These are phyloP conservation scores for Xylaria sp. DNA, from an alignment of 2,329 filamentous ascomycete species.

Conservation along the genomic window DNA sequence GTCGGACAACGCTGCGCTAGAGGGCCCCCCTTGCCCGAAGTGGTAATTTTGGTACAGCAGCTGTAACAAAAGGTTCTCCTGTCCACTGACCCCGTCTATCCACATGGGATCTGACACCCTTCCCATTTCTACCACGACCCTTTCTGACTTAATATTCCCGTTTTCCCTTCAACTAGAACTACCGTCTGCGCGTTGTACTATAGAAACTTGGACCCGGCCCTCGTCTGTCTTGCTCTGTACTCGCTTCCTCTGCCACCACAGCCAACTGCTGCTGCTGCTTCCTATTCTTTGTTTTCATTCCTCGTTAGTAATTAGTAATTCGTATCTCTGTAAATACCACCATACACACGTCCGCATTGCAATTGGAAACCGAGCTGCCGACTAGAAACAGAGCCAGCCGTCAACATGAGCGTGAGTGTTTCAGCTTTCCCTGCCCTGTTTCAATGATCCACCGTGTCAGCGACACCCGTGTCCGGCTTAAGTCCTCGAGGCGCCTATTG, in stretches of 20 bases:
- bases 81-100: slow-evolving; percentile 10
- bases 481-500: slow-evolving; percentile 18
- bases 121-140: slow-evolving; percentile 12
- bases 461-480: slow-evolving; percentile 10
- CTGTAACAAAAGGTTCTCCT: slow-evolving; percentile 35
- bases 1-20: slow-evolving; percentile 16
- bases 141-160: slow-evolving; percentile 17
- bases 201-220: not conserved
- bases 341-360: not conserved
- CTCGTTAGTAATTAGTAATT: slow-evolving; percentile 19
- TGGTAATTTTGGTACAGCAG: slow-evolving; percentile 27
- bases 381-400: slow-evolving; percentile 21
- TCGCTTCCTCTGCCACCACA: slow-evolving; percentile 11
- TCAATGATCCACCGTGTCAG: slow-evolving; percentile 39
- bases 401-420: slow-evolving; percentile 63
- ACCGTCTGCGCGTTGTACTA: not conserved
- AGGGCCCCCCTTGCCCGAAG: slow-evolving; percentile 19
- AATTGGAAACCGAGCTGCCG: slow-evolving; percentile 10
- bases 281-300: not conserved
- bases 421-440: slow-evolving; percentile 45
- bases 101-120: slow-evolving; percentile 24
- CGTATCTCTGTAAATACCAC: slow-evolving; percentile 3
- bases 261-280: not conserved
- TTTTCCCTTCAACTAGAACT: slow-evolving; percentile 13
- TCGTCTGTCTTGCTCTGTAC: slow-evolving; percentile 12